phyloP scores from a whole-genome alignment of 148 eudicot species.

The Mesembryanthemum crystallinum region DNA sequence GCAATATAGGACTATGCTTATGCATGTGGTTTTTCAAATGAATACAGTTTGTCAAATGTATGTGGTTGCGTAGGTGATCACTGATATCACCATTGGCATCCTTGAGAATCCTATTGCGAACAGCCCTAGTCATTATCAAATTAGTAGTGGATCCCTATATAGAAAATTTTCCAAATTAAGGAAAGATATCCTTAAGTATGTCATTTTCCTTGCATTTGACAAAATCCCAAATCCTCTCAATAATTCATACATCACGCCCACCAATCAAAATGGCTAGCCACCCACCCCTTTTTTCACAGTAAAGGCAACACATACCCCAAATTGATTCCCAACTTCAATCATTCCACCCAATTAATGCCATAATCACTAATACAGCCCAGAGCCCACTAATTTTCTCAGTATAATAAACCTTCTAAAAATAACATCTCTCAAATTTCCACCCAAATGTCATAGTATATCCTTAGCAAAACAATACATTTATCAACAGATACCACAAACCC shows the following conservation, averaged over 20 bases:
- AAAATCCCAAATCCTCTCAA: slow-evolving; percentile 28
- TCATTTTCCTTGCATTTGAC: slow-evolving; percentile 40
- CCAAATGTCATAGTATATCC: slow-evolving; percentile 8
- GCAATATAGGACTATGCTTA: slow-evolving; percentile 67
- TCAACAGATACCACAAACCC: slow-evolving; percentile 12
- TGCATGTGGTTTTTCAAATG: slow-evolving; percentile 97
- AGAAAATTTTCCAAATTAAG: slow-evolving; percentile 29
- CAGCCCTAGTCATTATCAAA: slow-evolving; percentile 76
- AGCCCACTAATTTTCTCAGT: slow-evolving; percentile 9
- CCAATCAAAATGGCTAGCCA: slow-evolving; percentile 28
- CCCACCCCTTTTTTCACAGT: slow-evolving; percentile 21
- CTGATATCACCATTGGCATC: slow-evolving; percentile 72
- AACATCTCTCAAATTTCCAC: slow-evolving; percentile 11
- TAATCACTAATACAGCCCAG: slow-evolving; percentile 7
- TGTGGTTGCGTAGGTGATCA: slow-evolving; percentile 81
- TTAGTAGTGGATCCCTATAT: slow-evolving; percentile 23
- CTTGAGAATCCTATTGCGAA: slow-evolving; percentile 68
- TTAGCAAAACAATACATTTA: slow-evolving; percentile 9
- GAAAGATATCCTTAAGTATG: slow-evolving; percentile 26
- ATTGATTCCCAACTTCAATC: slow-evolving; percentile 18
- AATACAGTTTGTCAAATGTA: slow-evolving; percentile 93
- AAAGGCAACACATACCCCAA: slow-evolving; percentile 22
- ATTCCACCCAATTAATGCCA: slow-evolving; percentile 16
- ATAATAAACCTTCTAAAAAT: neutral
- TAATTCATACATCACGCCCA: slow-evolving; percentile 22